Base-by-base conservation (phyloP, 2,329 filamentous ascomycete species). In the Sporothrix brunneoviolacea region DNA sequence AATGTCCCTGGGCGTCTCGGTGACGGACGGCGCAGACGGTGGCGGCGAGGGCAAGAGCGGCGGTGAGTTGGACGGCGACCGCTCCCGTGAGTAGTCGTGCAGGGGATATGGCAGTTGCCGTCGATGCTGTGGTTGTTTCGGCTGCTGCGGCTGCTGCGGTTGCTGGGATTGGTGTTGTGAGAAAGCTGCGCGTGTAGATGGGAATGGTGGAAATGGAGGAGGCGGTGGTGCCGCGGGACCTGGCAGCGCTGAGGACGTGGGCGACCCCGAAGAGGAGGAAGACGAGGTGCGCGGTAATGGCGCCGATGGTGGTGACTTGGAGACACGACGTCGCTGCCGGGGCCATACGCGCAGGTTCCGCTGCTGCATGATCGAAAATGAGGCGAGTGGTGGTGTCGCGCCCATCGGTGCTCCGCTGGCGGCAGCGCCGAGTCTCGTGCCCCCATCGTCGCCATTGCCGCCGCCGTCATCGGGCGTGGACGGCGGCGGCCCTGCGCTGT, bases 321-420 rank as follows among this genome's bases (percentile, higher is more conserved):
- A 50, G 39, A 43, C 39, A 8, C 47, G 47, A 15, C 39, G 38
- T 28, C 47, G 39, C 38, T 50, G 47, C 15, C 39, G 39, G 5
- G 39, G 22, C 47, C 47, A 36, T 28, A 19, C 12, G 19, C 21
- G 38, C 21, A 42, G n/a, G n/a, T 36, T 27, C 5, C 15, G 30
- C 9, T 42, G 38, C 4, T 39, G 38, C 32, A 19, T 18, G 18
- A 35, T 12, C 15, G 44, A 24, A 13, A 47, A 35, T 13, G 30
- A 9, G 35, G 35, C 15, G 18, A 28, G 33, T 39, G 46, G 33
- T 13, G 27, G 18, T 3, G 18, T 16, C 16, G 36, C 43, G 22
- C 28, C 43, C n/a, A 16, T 22, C 9, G n/a, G n/a, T n/a, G 19
- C 22, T 13, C 28, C 43, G 8, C n/a, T 30, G 21, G 27, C 27